Base-by-base conservation (phyloP, 306 rosid genomes). In the Canavalia gladiata region DNA sequence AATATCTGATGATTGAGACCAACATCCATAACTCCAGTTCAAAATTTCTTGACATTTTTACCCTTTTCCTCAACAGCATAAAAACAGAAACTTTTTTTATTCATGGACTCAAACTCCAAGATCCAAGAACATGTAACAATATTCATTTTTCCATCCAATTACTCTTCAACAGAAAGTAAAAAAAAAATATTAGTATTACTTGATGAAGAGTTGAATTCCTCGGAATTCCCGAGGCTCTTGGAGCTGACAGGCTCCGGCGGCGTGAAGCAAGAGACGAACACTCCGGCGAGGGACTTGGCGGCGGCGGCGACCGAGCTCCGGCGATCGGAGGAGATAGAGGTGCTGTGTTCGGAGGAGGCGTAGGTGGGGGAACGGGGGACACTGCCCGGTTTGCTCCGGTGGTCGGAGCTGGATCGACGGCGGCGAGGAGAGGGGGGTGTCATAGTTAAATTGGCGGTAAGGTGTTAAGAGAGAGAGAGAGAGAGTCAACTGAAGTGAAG, bases 161-260 rank as follows among this genome's bases (percentile, higher is more conserved):
- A 30, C 18, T 39, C 1, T 13, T 7, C 30, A 7, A 10, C 30
- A 54, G 12, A 62, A 9, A 13, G 60, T 0, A 11, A 65, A 6
- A 25, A n/a, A 54, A 66, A 33, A 66, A 7, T 0, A 8, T 54
- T 58, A 78, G 5, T 83, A 72, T 4, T 85, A 93, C 94, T 91
- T 4, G 90, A 85, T 1, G 84, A 51, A 86, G 91, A 64, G 71
- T 62, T 91, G 74, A 80, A 91, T 30, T 90, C 91, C 28, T 57
- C 89, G 39, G 92, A 84, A 68, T 85, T 89, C 1, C 56, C 83
- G 47, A 85, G 4, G 68, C 85, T 83, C 76, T 28, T 74, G 37
- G 94, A 88, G 72, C 25, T 85, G 35, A 55, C 85, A 3, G 69
- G n/a, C 34, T 89, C 91, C 78, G 98, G 97, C 13, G 97, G 94